phyloP scores from a whole-genome alignment of 495 filamentous ascomycete species.

The Aspergillus indologenus region DNA sequence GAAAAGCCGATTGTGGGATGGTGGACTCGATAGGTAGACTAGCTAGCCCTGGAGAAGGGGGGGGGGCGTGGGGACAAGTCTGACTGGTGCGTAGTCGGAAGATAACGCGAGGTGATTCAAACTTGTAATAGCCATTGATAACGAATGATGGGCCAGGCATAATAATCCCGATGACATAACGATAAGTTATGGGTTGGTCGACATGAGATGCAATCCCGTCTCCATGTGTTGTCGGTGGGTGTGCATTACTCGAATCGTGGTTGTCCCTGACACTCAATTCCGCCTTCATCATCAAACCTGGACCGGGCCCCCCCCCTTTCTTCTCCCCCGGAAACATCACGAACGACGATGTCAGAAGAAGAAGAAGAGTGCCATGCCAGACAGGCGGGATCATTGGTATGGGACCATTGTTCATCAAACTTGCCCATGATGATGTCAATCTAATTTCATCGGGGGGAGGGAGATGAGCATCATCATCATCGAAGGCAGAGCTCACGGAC shows the following conservation, averaged over 20 bases:
- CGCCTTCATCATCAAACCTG: neutral
- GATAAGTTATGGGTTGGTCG: no score
- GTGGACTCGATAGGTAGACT: neutral
- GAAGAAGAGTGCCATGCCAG: neutral
- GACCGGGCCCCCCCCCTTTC: neutral
- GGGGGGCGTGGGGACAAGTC: neutral
- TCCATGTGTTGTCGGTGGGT: neutral
- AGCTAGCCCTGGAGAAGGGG: no score
- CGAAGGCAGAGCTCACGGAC: neutral
- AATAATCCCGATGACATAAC: slow-evolving; percentile 7
- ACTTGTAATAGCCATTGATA: neutral
- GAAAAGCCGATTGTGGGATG: neutral
- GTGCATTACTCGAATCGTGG: neutral
- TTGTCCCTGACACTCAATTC: neutral
- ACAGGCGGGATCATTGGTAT: neutral
- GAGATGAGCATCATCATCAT: slow-evolving; percentile 2
- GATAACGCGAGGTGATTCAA: slow-evolving; percentile 4
- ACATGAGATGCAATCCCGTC: no score
- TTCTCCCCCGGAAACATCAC: neutral
- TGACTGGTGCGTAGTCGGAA: slow-evolving; percentile 2
- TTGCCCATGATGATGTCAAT: slow-evolving; percentile 5
- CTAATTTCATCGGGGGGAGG: neutral
- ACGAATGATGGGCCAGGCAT: neutral
- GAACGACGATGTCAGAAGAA: slow-evolving; percentile 3
- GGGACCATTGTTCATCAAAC: slow-evolving; percentile 1